These are phyloP conservation scores for Fusarium cicatricum DNA, from an alignment of 2,329 filamentous ascomycete species.

Conservation along the genomic window DNA sequence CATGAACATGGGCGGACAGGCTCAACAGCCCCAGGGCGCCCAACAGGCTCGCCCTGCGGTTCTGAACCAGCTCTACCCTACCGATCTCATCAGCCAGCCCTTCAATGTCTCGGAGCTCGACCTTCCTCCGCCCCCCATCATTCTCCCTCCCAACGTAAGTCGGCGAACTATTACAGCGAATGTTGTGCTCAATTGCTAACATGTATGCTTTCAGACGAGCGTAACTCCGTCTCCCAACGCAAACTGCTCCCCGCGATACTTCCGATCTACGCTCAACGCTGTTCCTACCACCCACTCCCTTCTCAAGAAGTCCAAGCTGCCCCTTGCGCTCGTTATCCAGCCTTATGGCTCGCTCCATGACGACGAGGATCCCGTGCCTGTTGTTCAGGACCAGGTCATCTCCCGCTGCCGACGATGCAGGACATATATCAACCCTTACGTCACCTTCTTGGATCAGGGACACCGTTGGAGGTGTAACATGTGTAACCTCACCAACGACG, in stretches of 20 bases:
- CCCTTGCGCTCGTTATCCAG: slow-evolving; percentile 95
- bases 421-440: slow-evolving; percentile 98
- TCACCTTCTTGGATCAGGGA: slow-evolving; percentile 94
- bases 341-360: slow-evolving; percentile 95
- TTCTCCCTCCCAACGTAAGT: slow-evolving; percentile 90
- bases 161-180: not conserved
- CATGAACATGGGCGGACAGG: slow-evolving; percentile 74
- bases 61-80: slow-evolving; percentile 90
- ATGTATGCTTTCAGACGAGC: slow-evolving; percentile 67
- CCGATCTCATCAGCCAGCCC: slow-evolving; percentile 89
- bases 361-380: slow-evolving; percentile 86
- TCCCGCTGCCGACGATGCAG: slow-evolving; percentile 94
- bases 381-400: slow-evolving; percentile 97
- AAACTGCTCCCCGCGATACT: slow-evolving; percentile 93
- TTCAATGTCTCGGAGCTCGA: slow-evolving; percentile 95
- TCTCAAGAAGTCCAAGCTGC: slow-evolving; percentile 95
- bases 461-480: slow-evolving; percentile 99
- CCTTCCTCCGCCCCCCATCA: slow-evolving; percentile 87
- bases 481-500: slow-evolving; percentile 98
- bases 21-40: slow-evolving; percentile 51
- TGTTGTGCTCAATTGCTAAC: slow-evolving; percentile 48
- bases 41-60: slow-evolving; percentile 55
- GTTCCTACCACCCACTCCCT: slow-evolving; percentile 91
- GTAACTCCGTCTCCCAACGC: slow-evolving; percentile 90
- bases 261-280: slow-evolving; percentile 93